Conservation (phyloP, 192 early-diverging fungal species). For the Lobosporangium transversale region DNA sequence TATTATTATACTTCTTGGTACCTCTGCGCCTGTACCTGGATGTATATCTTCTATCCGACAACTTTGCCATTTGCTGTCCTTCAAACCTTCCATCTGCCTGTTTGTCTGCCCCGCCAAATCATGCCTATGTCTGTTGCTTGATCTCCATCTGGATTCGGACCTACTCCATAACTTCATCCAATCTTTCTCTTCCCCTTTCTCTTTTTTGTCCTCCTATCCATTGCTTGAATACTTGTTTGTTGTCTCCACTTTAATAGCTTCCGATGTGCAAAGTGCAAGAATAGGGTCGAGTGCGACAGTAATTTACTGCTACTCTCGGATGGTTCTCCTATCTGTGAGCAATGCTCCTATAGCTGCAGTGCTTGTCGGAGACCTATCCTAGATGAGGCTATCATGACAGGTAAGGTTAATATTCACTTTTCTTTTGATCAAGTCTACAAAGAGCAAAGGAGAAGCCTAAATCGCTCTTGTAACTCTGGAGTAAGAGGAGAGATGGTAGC, state of each 20-base stretch:
- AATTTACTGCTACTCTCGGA: constrained; percentile 80
- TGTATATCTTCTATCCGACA: not conserved
- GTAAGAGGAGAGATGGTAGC: not conserved
- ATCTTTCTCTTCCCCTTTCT: too few species aligned
- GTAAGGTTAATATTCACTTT: constrained; percentile 39
- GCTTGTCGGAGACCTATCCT: constrained; percentile 77
- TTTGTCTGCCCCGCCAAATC: too few species aligned
- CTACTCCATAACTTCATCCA: too few species aligned
- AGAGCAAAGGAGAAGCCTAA: not conserved
- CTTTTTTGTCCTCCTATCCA: too few species aligned
- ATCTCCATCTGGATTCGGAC: too few species aligned
- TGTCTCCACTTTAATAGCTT: constrained; percentile 60
- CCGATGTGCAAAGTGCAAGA: constrained; percentile 78
- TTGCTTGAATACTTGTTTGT: not conserved
- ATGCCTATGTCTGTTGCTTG: too few species aligned
- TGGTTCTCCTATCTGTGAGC: constrained; percentile 86
- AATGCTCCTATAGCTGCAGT: constrained; percentile 82
- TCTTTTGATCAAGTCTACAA: not conserved
- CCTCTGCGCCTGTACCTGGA: constrained; percentile 6
- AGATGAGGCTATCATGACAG: constrained; percentile 88
- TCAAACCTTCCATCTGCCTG: not conserved
- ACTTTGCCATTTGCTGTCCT: not conserved
- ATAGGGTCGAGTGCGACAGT: constrained; percentile 77
- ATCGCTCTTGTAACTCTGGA: not conserved
- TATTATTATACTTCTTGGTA: too few species aligned